Evolutionary conservation across 192 early-diverging fungal genomes (phyloP), one percentile per base, ranked within the genome.

Genomic region (Backusella liffmaniae): DNA sequence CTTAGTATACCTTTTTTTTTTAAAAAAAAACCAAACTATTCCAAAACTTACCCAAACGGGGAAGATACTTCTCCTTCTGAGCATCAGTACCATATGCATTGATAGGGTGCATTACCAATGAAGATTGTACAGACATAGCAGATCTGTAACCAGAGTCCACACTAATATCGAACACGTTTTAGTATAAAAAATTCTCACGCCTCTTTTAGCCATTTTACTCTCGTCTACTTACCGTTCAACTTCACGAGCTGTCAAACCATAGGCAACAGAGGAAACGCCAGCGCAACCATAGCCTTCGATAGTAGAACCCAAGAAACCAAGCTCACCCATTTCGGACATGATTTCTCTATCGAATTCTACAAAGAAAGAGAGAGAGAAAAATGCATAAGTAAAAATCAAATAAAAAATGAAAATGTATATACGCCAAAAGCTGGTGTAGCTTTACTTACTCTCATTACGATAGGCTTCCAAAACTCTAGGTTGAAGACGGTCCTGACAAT

Each of bases 71-170:
- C 77, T 96, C 84, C 74, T 94, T 92, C 79, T 97, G 96, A 42
- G 81, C 92, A 42, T 91, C 90, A 3, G 94, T 94, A 51, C 97
- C 97, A 84, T 96, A 98, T 72, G 94, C 95, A 81, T 99, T 89
- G 73, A 99, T 98, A 53, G 97, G 96, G 72, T 97, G 93, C 97
- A 99, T 99, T 26, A 99, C 97, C 53, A 99, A 84, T n/a, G 96
- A 97, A 10, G 95, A 97, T 86, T 98, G 97, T 71, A 99, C 97
- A 82, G 92, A 94, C 97, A 99, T 98, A 26, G 96, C 96, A 56
- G 94, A 96, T 66, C 97, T 91, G 83, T 98, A 99, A n/a, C 96
- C 96, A 56, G 91, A 93, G 79, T 98, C 97, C 34, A 99, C 91
- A 78, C 91, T 93, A 49, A 72, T 41, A 36, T 78, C 34, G 26